phyloP scores from a whole-genome alignment of 2,329 filamentous ascomycete genomes.

The Aspergillus texensis region DNA sequence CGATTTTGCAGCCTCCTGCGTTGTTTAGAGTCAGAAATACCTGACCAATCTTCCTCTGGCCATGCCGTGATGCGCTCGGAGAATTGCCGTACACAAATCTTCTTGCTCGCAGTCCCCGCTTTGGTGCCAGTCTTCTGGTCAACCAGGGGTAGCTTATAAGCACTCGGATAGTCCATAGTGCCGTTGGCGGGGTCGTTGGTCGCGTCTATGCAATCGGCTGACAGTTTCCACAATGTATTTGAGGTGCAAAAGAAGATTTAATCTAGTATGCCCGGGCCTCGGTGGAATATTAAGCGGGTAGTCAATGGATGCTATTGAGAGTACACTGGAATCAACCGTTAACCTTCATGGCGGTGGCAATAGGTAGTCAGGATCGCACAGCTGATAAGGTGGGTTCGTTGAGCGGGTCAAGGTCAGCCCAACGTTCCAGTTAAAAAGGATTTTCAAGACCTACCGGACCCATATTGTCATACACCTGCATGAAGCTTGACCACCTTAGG shows the following conservation, averaged over 20 bases:
- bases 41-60: conserved; percentile 15
- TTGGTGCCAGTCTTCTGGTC: neutral
- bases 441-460: neutral
- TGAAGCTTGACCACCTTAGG: neutral
- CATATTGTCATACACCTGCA: conserved; percentile 7
- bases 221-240: too few relatives aligned
- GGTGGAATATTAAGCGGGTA: too few relatives aligned
- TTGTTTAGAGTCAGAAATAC: conserved; percentile 12
- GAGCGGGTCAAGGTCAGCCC: neutral
- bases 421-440: neutral
- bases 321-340: too few relatives aligned
- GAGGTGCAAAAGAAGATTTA: too few relatives aligned
- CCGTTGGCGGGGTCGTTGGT: neutral
- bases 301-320: too few relatives aligned
- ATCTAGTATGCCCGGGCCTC: too few relatives aligned
- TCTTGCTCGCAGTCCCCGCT: neutral
- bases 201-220: too few relatives aligned
- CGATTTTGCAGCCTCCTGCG: conserved; percentile 15
- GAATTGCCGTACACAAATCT: conserved; percentile 7
- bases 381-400: neutral
- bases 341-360: neutral
- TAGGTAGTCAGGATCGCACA: too few relatives aligned
- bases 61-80: conserved; percentile 6
- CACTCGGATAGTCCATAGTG: neutral
- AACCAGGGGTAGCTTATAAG: neutral